Base-by-base conservation (phyloP, 768 basidiomycete species). In the Mrakia frigida region DNA sequence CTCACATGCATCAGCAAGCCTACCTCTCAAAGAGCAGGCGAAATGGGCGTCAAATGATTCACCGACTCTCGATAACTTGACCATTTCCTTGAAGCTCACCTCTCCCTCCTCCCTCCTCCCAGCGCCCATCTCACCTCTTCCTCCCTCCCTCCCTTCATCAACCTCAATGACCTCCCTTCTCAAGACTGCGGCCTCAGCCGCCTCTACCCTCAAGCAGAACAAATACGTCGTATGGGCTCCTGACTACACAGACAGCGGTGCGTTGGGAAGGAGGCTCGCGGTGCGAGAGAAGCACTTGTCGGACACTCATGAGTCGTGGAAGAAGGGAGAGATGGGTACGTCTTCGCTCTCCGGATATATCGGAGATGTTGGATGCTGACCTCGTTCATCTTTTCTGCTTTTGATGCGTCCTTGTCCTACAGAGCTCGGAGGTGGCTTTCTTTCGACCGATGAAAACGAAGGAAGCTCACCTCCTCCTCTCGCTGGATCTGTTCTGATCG, bases 171-270 rank as follows among this genome's bases (percentile, higher is more conserved):
- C 65, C 65, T 41, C 65, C 23, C 6, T 37, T 7, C 56, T 28
- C 56, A 28, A 56, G 43, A 21, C 46, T 18, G 46, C 37, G 39
- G 14, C 63, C 37, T 6, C 46, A 14, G 46, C 37, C 65, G 14
- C 63, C 37, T 6, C 63, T 35, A 25, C 63, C 6, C 39, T 68
- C 65, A 68, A 68, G 37, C 61, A 37, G 33, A 35, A 39, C 37
- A 39, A 41, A 21, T 89, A 89, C 81, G 79, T 90, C 73, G 87
- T 91, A 41, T 90, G 88, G 79, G 89, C 90, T 2, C 90, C 90
- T 3, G 90, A 91, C 81, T 87, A 86, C 79, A 87, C 87, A 18
- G 88, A 89, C n/a, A n/a, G n/a, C n/a, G n/a, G n/a, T 73, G 85
- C 86, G 70, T 89, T 86, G 4, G 87, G 88, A 4, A 21, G 65